These are phyloP conservation scores for Metarhizium brunneum DNA, from an alignment of 2,329 filamentous ascomycete genomes.

Conservation along the genomic window DNA sequence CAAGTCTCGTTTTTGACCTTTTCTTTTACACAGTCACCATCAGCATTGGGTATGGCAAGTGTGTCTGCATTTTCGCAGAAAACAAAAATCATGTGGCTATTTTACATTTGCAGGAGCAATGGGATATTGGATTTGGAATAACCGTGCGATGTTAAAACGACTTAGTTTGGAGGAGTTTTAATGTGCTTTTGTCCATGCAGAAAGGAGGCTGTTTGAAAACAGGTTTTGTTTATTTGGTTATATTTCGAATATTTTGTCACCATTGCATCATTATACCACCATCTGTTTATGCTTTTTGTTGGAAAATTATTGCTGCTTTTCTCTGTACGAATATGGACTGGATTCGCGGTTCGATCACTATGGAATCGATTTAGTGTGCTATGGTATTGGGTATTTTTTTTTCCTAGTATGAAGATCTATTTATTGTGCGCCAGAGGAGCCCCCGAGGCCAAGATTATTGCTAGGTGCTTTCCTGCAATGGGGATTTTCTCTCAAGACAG, in stretches of 20 bases:
- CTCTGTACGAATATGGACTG: neutral
- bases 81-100: neutral
- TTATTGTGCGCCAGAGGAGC: neutral
- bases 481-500: too few species aligned
- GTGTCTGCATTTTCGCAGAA: conserved; percentile 6
- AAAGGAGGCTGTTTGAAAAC: conserved; percentile 1
- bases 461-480: too few species aligned
- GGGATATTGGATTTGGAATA: neutral
- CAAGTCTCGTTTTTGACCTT: conserved; percentile 5
- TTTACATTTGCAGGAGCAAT: neutral
- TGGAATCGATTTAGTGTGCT: neutral
- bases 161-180: neutral
- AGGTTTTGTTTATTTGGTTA: neutral
- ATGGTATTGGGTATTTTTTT: neutral
- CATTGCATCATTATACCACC: conserved; percentile 2
- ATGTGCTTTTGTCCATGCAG: neutral
- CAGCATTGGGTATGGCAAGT: conserved; percentile 5
- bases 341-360: neutral
- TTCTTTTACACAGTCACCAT: conserved; percentile 4
- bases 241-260: neutral
- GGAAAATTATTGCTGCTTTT: neutral
- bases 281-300: neutral
- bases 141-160: neutral
- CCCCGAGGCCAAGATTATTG: neutral
- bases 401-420: neutral